Percentiles rank a stretch among this genome's conserved stretches.
Evolutionary conservation across 2,329 filamentous ascomycete species (phyloP).

Genomic region (Lasiodiplodia citricola): DNA sequence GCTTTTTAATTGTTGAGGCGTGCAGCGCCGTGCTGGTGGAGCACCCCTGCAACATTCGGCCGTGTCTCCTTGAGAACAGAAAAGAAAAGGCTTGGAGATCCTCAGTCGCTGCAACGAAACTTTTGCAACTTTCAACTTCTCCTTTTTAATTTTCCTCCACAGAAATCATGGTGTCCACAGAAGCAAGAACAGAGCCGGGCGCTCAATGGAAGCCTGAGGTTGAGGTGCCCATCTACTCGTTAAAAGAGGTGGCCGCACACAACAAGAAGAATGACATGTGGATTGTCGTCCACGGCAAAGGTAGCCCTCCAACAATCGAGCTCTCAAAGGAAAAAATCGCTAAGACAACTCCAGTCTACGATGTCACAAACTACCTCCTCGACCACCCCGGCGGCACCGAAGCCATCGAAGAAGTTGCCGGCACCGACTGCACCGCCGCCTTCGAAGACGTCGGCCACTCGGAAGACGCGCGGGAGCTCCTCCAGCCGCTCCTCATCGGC

Average conservation of each 20-base stretch:
- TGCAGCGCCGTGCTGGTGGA: not conserved
- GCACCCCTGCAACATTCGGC: not conserved
- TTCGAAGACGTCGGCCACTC: conserved; percentile 55
- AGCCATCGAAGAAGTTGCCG: conserved; percentile 48
- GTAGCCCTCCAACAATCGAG: conserved; percentile 13
- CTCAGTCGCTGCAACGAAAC: not conserved
- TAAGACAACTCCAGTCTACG: conserved; percentile 53
- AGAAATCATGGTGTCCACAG: not conserved
- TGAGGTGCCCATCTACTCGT: conserved; percentile 36
- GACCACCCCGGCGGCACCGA: conserved; percentile 61
- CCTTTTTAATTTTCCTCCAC: not conserved
- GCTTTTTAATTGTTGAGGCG: conserved; percentile 10
- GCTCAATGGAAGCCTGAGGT: conserved; percentile 32
- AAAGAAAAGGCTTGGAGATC: not conserved
- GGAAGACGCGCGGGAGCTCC: conserved; percentile 51
- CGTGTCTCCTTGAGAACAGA: not conserved
- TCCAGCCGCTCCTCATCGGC: conserved; percentile 47
- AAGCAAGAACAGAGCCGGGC: conserved; percentile 28
- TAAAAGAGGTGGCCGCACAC: conserved; percentile 57
- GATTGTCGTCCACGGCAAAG: conserved; percentile 62
- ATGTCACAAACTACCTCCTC: conserved; percentile 62
- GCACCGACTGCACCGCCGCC: conserved; percentile 48
- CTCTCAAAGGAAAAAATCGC: not conserved
- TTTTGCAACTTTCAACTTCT: not conserved
- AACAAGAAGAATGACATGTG: conserved; percentile 56